Evolutionary conservation across 148 eudicot genomes (phyloP).

Genomic region (Heliosperma pusillum): DNA sequence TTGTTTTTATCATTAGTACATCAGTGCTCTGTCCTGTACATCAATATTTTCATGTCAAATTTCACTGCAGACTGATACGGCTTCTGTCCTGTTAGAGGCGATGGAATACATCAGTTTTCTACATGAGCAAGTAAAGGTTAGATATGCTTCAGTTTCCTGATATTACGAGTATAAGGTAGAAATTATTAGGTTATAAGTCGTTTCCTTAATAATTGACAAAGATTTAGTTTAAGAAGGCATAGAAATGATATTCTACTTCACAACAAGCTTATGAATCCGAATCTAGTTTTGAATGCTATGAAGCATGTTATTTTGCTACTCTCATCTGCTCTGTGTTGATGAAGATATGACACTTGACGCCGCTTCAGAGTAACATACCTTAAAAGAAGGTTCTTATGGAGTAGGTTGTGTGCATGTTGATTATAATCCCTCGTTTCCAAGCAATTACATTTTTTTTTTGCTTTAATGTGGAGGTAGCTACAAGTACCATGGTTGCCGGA

Average conservation of each 20-base stretch:
- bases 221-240: too few species aligned
- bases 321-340: too few species aligned
- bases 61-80: constrained; percentile 85
- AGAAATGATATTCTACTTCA: too few species aligned
- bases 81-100: constrained; percentile 83
- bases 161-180: neutral
- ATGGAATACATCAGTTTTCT: constrained; percentile 78
- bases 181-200: neutral
- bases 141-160: constrained; percentile 4
- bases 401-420: neutral
- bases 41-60: neutral
- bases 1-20: neutral
- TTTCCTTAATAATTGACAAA: too few species aligned
- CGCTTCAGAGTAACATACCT: too few species aligned
- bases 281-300: too few species aligned
- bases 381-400: too few species aligned
- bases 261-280: too few species aligned
- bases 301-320: too few species aligned
- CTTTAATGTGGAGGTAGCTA: too few species aligned
- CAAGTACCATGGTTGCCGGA: too few species aligned
- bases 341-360: too few species aligned
- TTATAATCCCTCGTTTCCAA: neutral
- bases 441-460: neutral
- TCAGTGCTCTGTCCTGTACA: neutral
- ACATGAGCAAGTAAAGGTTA: constrained; percentile 91